Evolutionary conservation across 2,329 filamentous ascomycete genomes (phyloP).

Genomic region (Akanthomyces dipterigenus): DNA sequence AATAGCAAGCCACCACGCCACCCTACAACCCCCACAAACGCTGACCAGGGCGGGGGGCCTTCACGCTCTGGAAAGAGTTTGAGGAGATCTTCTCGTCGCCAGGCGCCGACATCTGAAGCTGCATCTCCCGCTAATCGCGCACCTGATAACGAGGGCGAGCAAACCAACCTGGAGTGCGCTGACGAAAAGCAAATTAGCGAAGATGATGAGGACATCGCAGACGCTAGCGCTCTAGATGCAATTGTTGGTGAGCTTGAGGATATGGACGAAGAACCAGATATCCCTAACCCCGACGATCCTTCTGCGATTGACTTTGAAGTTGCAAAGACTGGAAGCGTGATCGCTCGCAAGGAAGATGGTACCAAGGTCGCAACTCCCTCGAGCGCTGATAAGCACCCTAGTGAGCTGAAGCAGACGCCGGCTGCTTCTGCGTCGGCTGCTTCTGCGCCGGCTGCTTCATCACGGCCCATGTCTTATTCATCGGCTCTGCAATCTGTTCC

Average conservation of each 20-base stretch:
- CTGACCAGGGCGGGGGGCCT: constrained; percentile 40
- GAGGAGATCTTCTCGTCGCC: constrained; percentile 58
- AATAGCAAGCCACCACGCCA: constrained; percentile 26
- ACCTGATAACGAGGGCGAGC: constrained; percentile 52
- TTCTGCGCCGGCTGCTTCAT: constrained; percentile 47
- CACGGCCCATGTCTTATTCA: constrained; percentile 72
- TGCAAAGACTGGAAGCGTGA: constrained; percentile 78
- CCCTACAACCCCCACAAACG: constrained; percentile 34
- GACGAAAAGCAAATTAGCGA: constrained; percentile 81
- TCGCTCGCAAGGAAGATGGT: constrained; percentile 85
- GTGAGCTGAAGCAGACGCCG: constrained; percentile 33
- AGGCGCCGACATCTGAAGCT: constrained; percentile 45
- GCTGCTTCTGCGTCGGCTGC: constrained; percentile 44
- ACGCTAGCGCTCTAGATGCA: constrained; percentile 65
- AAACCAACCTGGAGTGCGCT: constrained; percentile 79
- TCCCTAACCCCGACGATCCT: constrained; percentile 44
- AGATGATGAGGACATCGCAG: constrained; percentile 63
- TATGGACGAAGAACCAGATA: constrained; percentile 57
- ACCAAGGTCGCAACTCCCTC: constrained; percentile 78
- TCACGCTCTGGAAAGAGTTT: constrained; percentile 51
- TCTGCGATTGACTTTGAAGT: constrained; percentile 90
- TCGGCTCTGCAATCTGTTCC: constrained; percentile 73
- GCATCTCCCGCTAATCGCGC: constrained; percentile 45
- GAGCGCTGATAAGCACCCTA: constrained; percentile 39
- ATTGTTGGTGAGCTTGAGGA: constrained; percentile 89